phyloP scores from a whole-genome alignment of 2,329 filamentous ascomycete species.

The Trichoderma breve region DNA sequence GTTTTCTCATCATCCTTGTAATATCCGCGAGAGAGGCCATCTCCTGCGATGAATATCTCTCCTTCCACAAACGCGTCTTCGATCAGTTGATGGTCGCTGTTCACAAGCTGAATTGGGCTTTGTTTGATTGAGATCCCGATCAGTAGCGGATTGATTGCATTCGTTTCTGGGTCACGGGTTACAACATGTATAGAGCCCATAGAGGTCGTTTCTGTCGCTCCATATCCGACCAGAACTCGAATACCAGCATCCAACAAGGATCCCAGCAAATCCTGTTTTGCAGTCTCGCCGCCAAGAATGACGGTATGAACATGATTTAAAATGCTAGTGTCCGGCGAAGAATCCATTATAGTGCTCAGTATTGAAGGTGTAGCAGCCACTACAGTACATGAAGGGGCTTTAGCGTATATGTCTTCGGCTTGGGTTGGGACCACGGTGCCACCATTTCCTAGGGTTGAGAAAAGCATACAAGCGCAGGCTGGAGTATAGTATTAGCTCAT shows the following conservation, averaged over 20 bases:
- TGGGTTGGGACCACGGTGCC: constrained; percentile 12
- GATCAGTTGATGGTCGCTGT: background rate
- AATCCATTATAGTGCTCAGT: background rate
- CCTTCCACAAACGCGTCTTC: constrained; percentile 4
- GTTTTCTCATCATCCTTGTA: constrained; percentile 9
- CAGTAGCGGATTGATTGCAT: background rate
- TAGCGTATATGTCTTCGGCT: constrained; percentile 9
- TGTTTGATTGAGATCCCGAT: constrained; percentile 1
- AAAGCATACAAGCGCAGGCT: constrained; percentile 19
- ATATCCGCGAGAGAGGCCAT: constrained; percentile 11
- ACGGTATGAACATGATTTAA: background rate
- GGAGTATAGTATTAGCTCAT: background rate
- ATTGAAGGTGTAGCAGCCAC: constrained; percentile 15
- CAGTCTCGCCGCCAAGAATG: constrained; percentile 15
- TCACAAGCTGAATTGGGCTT: background rate
- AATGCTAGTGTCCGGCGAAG: background rate
- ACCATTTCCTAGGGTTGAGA: constrained; percentile 9
- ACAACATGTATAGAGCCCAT: constrained; percentile 11
- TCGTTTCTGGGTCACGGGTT: background rate
- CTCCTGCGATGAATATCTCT: constrained; percentile 13
- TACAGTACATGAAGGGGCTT: constrained; percentile 16
- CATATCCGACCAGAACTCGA: constrained; percentile 12
- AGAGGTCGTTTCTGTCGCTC: constrained; percentile 15
- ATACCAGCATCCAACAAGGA: constrained; percentile 9
- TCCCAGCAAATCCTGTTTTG: background rate